phyloP scores from a whole-genome alignment of 2,329 filamentous ascomycete species.

The Pseudogymnoascus sp. region DNA sequence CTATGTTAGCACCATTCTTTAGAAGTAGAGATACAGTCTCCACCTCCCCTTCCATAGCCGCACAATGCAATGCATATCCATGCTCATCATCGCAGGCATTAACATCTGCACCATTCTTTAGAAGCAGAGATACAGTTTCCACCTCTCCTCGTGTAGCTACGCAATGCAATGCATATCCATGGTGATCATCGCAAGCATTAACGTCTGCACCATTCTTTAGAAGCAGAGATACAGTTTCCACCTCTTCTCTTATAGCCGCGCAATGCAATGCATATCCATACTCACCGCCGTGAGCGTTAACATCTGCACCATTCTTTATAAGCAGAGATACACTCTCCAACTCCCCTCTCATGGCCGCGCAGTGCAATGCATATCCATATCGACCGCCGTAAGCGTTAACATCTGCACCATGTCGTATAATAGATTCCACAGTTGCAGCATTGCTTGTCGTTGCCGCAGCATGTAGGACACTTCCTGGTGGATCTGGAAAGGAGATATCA shows the following conservation, averaged over 20 bases:
- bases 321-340: not conserved
- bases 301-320: not conserved
- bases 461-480: constrained; percentile 3
- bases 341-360: constrained; percentile 18
- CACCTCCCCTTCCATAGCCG: too few relatives aligned
- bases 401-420: constrained; percentile 19
- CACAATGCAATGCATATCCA: too few relatives aligned
- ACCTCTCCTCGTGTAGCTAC: too few relatives aligned
- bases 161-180: too few relatives aligned
- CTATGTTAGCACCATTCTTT: not conserved
- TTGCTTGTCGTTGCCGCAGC: constrained; percentile 20
- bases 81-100: too few relatives aligned
- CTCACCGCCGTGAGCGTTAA: constrained; percentile 16
- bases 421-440: constrained; percentile 18
- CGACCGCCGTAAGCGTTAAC: constrained; percentile 16
- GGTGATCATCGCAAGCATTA: too few relatives aligned
- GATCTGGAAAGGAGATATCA: not conserved
- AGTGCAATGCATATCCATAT: constrained; percentile 20
- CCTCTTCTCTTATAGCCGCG: constrained; percentile 16
- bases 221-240: not conserved
- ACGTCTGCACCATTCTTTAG: too few relatives aligned
- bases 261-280: constrained; percentile 21
- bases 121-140: too few relatives aligned
- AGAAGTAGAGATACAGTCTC: too few relatives aligned
- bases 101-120: too few relatives aligned